Evolutionary conservation across 2,329 filamentous ascomycete species (phyloP).

Genomic region (Teratosphaeria epicoccoides): DNA sequence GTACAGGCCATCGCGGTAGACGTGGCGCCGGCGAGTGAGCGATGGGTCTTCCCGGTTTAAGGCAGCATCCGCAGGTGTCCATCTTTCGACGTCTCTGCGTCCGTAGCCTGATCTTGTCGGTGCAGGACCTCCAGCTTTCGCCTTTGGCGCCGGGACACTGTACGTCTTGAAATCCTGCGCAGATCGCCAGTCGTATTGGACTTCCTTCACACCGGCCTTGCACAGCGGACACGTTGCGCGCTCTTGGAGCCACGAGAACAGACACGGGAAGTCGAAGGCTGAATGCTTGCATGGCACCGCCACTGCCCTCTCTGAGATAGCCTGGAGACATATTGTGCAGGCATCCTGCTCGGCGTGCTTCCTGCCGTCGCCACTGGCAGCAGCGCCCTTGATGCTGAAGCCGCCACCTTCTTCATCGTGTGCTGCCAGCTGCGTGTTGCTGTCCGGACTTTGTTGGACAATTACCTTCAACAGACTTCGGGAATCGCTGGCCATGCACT

Average conservation of each 20-base stretch:
- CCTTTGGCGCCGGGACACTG: slow-evolving; percentile 30
- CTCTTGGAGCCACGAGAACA: slow-evolving; percentile 70
- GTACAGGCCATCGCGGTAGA: slow-evolving; percentile 64
- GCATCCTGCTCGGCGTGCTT: slow-evolving; percentile 29
- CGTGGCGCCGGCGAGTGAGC: slow-evolving; percentile 52
- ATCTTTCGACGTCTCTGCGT: slow-evolving; percentile 1
- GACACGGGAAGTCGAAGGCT: slow-evolving; percentile 76
- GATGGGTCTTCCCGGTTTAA: slow-evolving; percentile 21
- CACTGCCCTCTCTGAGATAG: slow-evolving; percentile 59
- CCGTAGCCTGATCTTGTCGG: neutral
- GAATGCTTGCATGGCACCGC: slow-evolving; percentile 68
- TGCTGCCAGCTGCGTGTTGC: slow-evolving; percentile 3
- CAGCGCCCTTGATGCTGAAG: slow-evolving; percentile 20
- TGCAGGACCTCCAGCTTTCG: neutral
- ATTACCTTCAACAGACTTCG: no score
- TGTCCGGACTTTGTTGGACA: neutral
- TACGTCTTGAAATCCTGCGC: slow-evolving; percentile 49
- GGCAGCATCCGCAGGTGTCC: neutral
- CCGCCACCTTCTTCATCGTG: slow-evolving; percentile 15
- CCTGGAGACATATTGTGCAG: slow-evolving; percentile 82
- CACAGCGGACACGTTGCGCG: slow-evolving; percentile 70
- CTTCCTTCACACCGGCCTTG: slow-evolving; percentile 42
- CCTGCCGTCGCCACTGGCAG: slow-evolving; percentile 4
- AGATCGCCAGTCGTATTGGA: slow-evolving; percentile 54
- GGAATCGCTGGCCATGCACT: slow-evolving; percentile 8